These are phyloP conservation scores for Gossypium aridum DNA, from an alignment of 441 rosid species.

Conservation along the genomic window DNA sequence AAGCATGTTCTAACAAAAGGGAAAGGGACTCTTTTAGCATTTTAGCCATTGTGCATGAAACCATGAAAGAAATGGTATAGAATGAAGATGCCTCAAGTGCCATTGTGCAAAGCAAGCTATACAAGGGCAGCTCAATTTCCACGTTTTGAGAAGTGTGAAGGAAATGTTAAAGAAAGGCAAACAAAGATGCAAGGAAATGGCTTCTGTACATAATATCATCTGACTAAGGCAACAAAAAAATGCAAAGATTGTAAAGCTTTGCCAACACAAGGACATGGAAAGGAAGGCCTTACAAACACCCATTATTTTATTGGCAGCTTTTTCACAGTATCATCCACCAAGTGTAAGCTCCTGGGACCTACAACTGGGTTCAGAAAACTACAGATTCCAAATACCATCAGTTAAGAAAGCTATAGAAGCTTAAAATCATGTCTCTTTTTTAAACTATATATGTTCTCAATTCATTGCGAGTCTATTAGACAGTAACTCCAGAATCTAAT, in stretches of 20 bases:
- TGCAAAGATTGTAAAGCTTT: not conserved
- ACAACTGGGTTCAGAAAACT: not conserved
- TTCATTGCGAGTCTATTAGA: not conserved
- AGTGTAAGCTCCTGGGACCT: not conserved
- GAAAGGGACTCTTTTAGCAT: too few species aligned
- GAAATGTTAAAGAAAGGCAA: too few species aligned
- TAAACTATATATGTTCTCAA: not conserved
- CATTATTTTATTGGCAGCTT: not conserved
- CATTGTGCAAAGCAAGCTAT: slow-evolving; percentile 10
- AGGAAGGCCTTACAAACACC: not conserved
- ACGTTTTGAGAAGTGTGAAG: too few species aligned
- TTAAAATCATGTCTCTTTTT: not conserved
- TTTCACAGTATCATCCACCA: not conserved
- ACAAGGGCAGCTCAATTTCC: too few species aligned
- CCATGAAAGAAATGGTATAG: not conserved
- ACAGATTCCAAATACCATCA: not conserved
- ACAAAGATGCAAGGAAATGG: too few species aligned
- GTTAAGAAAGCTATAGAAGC: not conserved
- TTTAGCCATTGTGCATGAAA: too few species aligned
- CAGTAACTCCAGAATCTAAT: not conserved
- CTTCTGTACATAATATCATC: too few species aligned
- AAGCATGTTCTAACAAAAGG: slow-evolving; percentile 31
- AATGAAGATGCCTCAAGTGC: slow-evolving; percentile 22
- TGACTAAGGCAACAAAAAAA: not conserved
- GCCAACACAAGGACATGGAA: not conserved